phyloP scores from a whole-genome alignment of 108 stramenopile species.

The Skeletonema potamos region DNA sequence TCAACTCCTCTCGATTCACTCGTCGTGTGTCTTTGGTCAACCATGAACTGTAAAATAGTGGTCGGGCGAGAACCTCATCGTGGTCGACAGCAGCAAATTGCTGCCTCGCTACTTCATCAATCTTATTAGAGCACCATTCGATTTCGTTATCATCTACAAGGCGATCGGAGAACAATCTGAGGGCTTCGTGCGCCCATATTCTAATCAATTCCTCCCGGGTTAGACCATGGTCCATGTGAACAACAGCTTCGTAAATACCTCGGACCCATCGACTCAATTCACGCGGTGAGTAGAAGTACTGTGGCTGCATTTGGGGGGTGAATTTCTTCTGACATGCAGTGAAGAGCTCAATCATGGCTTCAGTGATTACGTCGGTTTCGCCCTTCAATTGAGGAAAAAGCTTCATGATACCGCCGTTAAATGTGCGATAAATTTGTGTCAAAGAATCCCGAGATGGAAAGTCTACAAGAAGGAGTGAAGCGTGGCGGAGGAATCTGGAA shows the following conservation, averaged over 20 bases:
- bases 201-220: conserved; percentile 91
- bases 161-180: conserved; percentile 94
- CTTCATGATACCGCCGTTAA: conserved; percentile 95
- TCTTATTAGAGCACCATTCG: conserved; percentile 84
- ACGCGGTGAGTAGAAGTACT: conserved; percentile 98
- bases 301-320: conserved; percentile 86
- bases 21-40: conserved; percentile 89
- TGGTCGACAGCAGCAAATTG: conserved; percentile 84
- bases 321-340: conserved; percentile 87
- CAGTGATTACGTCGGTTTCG: conserved; percentile 88
- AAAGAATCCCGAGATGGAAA: conserved; percentile 92
- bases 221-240: conserved; percentile 72
- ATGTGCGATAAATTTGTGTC: conserved; percentile 94
- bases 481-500: conserved; percentile 94
- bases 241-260: conserved; percentile 94
- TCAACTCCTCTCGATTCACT: conserved; percentile 80
- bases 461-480: conserved; percentile 96
- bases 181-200: conserved; percentile 97
- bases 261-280: conserved; percentile 98
- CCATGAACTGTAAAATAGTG: conserved; percentile 94
- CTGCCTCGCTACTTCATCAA: conserved; percentile 75
- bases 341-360: conserved; percentile 98
- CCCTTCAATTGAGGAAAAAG: conserved; percentile 93
- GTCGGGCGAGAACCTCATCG: conserved; percentile 78
- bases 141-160: conserved; percentile 88